These are phyloP conservation scores for Chalaropsis thielavioides DNA, from an alignment of 2,329 filamentous ascomycete genomes.

Conservation along the genomic window DNA sequence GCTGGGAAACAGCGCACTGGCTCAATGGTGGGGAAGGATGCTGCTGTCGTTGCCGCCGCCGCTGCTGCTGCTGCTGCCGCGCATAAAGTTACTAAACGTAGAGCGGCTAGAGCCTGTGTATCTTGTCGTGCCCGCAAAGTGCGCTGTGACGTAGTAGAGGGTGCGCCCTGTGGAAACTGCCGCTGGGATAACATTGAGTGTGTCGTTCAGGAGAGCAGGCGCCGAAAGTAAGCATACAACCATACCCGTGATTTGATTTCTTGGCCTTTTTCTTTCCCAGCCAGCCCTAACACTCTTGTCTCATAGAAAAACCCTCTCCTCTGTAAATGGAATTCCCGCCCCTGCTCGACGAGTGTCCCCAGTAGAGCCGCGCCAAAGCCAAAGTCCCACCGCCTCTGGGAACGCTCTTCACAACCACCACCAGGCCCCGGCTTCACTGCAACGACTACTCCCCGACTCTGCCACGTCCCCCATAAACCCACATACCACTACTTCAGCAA, in stretches of 20 bases:
- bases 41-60: slow-evolving; percentile 22
- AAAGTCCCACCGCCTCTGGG: slow-evolving; percentile 5
- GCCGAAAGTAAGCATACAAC: slow-evolving; percentile 58
- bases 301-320: slow-evolving; percentile 9
- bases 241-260: slow-evolving; percentile 1
- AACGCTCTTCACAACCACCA: background rate
- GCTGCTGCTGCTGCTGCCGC: slow-evolving; percentile 24
- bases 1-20: slow-evolving; percentile 10
- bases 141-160: slow-evolving; percentile 83
- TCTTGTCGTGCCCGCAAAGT: slow-evolving; percentile 83
- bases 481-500: background rate
- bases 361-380: background rate
- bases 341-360: slow-evolving; percentile 10
- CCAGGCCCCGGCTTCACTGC: background rate
- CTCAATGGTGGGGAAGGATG: slow-evolving; percentile 22
- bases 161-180: slow-evolving; percentile 77
- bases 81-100: slow-evolving; percentile 52
- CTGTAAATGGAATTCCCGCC: slow-evolving; percentile 7
- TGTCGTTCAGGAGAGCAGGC: slow-evolving; percentile 64
- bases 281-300: background rate
- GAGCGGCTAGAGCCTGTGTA: slow-evolving; percentile 82
- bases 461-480: background rate
- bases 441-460: background rate
- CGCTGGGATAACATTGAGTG: slow-evolving; percentile 67
- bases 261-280: background rate